Evolutionary conservation across 371 early-diverging fungal genomes (phyloP).

Genomic region (Mucor lusitanicus): DNA sequence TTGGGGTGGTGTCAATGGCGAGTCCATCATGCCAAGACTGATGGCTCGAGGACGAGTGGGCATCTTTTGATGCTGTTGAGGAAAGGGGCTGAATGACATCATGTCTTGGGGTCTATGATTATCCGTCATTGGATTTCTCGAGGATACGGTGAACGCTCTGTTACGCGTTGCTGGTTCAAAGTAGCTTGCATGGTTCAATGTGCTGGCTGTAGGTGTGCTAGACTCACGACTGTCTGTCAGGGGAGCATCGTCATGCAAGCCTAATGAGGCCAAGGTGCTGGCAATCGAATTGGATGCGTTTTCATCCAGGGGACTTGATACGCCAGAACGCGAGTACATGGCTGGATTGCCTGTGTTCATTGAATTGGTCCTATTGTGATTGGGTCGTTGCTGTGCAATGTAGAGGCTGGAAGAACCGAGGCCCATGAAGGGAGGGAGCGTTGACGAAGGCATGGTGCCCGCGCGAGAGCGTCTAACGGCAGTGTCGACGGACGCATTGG

Average conservation of each 20-base stretch:
- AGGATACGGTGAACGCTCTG: constrained; percentile 26
- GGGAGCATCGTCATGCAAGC: constrained; percentile 33
- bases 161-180: constrained; percentile 14
- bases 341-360: neutral
- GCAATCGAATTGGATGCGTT: constrained; percentile 40
- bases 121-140: neutral
- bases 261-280: constrained; percentile 49
- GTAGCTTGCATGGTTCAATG: constrained; percentile 5
- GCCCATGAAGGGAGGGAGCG: constrained; percentile 10
- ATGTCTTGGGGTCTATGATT: neutral
- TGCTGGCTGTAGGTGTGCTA: neutral
- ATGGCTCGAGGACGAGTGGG: constrained; percentile 46
- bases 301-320: constrained; percentile 24
- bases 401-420: neutral
- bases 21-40: constrained; percentile 48
- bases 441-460: constrained; percentile 43
- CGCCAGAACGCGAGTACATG: neutral
- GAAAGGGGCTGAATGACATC: constrained; percentile 21
- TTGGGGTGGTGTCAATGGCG: constrained; percentile 5
- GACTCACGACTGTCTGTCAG: neutral
- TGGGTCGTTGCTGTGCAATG: constrained; percentile 16
- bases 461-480: constrained; percentile 37
- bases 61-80: constrained; percentile 11
- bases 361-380: neutral
- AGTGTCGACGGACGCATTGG: neutral